phyloP scores from a whole-genome alignment of 23 red algal species.

The Gracilaria domingensis region DNA sequence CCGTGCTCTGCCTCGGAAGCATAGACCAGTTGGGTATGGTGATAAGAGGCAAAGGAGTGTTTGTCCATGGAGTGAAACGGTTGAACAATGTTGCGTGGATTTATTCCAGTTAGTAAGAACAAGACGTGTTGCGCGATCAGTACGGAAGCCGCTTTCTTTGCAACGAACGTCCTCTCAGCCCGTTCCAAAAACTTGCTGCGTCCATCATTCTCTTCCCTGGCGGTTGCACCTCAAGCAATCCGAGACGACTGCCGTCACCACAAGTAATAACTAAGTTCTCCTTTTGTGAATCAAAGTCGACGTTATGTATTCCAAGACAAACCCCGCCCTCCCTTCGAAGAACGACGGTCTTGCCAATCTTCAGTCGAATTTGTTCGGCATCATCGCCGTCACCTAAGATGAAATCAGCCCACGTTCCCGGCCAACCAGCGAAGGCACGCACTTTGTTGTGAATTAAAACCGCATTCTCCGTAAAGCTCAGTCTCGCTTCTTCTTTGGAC shows the following conservation, averaged over 20 bases:
- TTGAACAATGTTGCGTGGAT: not conserved
- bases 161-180: constrained; percentile 77
- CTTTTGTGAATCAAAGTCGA: constrained; percentile 50
- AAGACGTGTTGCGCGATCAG: not conserved
- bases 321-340: constrained; percentile 65
- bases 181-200: constrained; percentile 88
- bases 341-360: constrained; percentile 78
- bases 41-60: not conserved
- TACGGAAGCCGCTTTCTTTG: constrained; percentile 81
- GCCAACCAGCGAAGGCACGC: constrained; percentile 85
- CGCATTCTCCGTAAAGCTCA: constrained; percentile 92
- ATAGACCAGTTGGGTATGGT: not conserved
- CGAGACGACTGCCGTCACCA: constrained; percentile 90
- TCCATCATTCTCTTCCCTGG: constrained; percentile 90
- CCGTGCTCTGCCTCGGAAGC: not conserved
- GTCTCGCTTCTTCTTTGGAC: constrained; percentile 74
- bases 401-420: constrained; percentile 93
- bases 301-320: constrained; percentile 88
- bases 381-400: constrained; percentile 21
- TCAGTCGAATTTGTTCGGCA: constrained; percentile 63
- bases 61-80: not conserved
- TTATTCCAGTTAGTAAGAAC: not conserved
- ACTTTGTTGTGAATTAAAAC: constrained; percentile 89
- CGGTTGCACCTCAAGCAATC: constrained; percentile 74
- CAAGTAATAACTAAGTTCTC: constrained; percentile 79